phyloP scores from a whole-genome alignment of 352 stramenopile species.

The Pythium rishiriense region DNA sequence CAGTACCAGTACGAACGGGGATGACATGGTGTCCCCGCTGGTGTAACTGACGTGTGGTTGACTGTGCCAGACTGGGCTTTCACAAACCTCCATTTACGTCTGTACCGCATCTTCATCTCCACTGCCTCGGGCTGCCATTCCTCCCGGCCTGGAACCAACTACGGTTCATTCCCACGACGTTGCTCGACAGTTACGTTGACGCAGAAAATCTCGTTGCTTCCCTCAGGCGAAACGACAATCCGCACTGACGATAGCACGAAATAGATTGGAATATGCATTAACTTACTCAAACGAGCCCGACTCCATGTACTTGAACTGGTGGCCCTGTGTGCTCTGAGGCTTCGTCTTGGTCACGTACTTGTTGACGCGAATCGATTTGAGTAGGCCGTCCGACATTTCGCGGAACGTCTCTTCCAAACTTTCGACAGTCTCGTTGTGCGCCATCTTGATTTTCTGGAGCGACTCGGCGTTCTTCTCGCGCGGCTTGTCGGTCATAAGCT shows the following conservation, averaged over 20 bases:
- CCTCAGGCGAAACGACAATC: slow-evolving; percentile 13
- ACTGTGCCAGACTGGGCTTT: slow-evolving; percentile 64
- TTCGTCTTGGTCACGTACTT: slow-evolving; percentile 86
- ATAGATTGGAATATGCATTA: slow-evolving; percentile 9
- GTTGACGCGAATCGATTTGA: slow-evolving; percentile 84
- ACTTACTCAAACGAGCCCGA: slow-evolving; percentile 67
- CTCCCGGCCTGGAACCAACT: slow-evolving; percentile 60
- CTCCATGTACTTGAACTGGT: slow-evolving; percentile 87
- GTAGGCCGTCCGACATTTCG: slow-evolving; percentile 80
- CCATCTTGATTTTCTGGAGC: slow-evolving; percentile 58
- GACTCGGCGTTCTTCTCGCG: slow-evolving; percentile 67
- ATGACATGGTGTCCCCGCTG: not conserved
- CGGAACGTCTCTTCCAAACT: slow-evolving; percentile 81
- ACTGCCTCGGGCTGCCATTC: slow-evolving; percentile 71
- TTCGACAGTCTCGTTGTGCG: slow-evolving; percentile 78
- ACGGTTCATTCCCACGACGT: slow-evolving; percentile 47
- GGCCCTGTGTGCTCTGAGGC: slow-evolving; percentile 69
- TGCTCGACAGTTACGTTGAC: slow-evolving; percentile 59
- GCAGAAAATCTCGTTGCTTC: slow-evolving; percentile 42
- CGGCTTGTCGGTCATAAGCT: slow-evolving; percentile 70
- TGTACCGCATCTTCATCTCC: slow-evolving; percentile 70
- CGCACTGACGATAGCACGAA: not conserved
- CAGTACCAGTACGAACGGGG: slow-evolving; percentile 16
- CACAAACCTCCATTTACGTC: slow-evolving; percentile 71
- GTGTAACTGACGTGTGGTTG: not conserved